These are phyloP conservation scores for Penicillium sp. DNA, from an alignment of 2,329 filamentous ascomycete genomes.

Conservation along the genomic window DNA sequence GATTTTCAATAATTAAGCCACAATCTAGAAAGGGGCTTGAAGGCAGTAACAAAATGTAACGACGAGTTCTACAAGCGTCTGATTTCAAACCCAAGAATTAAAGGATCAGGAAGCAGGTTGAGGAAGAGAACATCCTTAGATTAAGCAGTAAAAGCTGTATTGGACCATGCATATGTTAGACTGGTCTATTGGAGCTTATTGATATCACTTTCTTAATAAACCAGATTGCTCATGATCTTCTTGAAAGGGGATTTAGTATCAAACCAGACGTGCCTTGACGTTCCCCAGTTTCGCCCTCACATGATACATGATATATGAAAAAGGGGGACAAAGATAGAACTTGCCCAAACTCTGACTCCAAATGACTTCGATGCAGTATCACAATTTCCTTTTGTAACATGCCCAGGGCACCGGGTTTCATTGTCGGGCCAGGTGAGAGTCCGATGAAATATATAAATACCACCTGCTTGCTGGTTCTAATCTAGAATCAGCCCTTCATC, in stretches of 20 bases:
- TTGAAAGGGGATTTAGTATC: no score
- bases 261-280: not conserved
- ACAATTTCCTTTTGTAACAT: not conserved
- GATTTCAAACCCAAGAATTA: not conserved
- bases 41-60: not conserved
- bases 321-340: no score
- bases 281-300: not conserved
- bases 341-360: not conserved
- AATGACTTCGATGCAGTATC: not conserved
- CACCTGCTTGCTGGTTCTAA: no score
- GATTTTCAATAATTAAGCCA: not conserved
- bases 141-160: no score
- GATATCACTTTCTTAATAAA: no score
- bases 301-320: not conserved
- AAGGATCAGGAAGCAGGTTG: no score
- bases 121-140: no score
- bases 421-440: not conserved
- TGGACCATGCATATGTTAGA: no score
- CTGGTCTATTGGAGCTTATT: no score
- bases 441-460: conserved; percentile 1
- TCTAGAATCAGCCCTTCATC: not conserved
- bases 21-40: not conserved
- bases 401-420: not conserved
- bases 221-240: no score
- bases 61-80: not conserved